Base-by-base conservation (phyloP, 177 flowering plant genomes). In the Vitis hybrid region DNA sequence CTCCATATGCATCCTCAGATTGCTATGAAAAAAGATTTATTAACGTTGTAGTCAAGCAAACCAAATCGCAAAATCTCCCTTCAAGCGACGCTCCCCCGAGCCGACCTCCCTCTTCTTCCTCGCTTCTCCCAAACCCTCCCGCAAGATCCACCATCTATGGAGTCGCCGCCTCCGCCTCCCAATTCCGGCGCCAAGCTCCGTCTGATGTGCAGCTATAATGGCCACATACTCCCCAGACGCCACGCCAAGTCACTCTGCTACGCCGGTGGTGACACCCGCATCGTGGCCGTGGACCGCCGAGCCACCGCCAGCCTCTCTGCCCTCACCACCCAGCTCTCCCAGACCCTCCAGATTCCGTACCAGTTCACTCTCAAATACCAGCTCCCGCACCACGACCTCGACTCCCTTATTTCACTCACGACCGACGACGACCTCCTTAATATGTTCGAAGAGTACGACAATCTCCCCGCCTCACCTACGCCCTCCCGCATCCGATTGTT, bases 191-290 rank as follows among this genome's bases (percentile, higher is more conserved):
- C 69, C 12, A 88, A 85, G 73, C 78, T 88, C 75, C 88, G 90
- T 4, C 76, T 86, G 6, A 85, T 88, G 89, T 79, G 85, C 79
- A 88, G 92, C 79, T 85, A 85, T 75, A 86, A 85, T 66, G 92
- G 92, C 22, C 85, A 79, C 24, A 81, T 88, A 14, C 44, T 81
- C 65, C 81, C 86, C 1, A 80, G 84, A 12, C 89, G 88, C 3
- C 71, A 83, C 76, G 69, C 78, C 72, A 85, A 85, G 59, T 62
- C 85, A 19, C 89, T 88, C 62, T 76, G 19, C 73, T 87, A 87
- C 79, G 56, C 68, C 64, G 90, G 86, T 66, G 90, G 92, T 20
- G 92, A 88, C 49, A 85, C 86, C 49, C 87, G 87, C 54, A 81
- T 87, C 77, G 62, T 87, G 53, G 75, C 75, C 31, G 31, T 67